These are phyloP conservation scores for Diaporthe eres DNA, from an alignment of 2,329 filamentous ascomycete genomes.

Conservation along the genomic window DNA sequence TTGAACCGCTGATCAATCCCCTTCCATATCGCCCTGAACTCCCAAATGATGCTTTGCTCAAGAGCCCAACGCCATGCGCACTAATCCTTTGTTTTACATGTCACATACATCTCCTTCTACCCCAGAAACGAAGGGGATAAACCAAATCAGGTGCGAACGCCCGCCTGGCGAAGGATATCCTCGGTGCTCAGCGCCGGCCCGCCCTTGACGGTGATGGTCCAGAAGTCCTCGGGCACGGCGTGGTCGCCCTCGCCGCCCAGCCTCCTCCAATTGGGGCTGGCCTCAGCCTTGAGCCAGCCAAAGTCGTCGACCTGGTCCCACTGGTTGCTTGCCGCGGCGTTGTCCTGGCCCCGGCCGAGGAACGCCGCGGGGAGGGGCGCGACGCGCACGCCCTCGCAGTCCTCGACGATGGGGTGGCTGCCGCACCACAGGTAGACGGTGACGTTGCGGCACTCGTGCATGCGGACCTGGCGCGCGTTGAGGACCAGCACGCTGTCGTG, in stretches of 20 bases:
- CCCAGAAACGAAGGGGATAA: background rate
- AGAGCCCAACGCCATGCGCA: slow-evolving; percentile 28
- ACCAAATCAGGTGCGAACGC: slow-evolving; percentile 50
- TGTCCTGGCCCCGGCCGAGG: slow-evolving; percentile 45
- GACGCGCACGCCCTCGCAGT: slow-evolving; percentile 84
- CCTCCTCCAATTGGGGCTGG: slow-evolving; percentile 89
- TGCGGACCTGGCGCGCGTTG: slow-evolving; percentile 87
- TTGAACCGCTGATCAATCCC: background rate
- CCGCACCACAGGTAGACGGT: slow-evolving; percentile 86
- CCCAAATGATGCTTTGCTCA: slow-evolving; percentile 20
- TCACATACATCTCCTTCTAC: background rate
- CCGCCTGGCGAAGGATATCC: slow-evolving; percentile 73
- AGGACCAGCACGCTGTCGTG: slow-evolving; percentile 83
- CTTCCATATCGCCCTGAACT: background rate
- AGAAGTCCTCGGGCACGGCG: slow-evolving; percentile 71
- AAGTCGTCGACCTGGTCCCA: slow-evolving; percentile 97
- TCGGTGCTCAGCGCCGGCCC: slow-evolving; percentile 72
- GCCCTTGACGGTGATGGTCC: slow-evolving; percentile 78
- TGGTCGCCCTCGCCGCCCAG: slow-evolving; percentile 67
- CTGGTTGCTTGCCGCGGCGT: slow-evolving; percentile 68
- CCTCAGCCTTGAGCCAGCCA: slow-evolving; percentile 91
- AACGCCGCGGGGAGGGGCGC: slow-evolving; percentile 74
- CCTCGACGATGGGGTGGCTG: slow-evolving; percentile 94
- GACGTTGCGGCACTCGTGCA: slow-evolving; percentile 88
- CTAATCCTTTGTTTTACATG: slow-evolving; percentile 3